Evolutionary conservation across 192 early-diverging fungal species (phyloP), one percentile per base, ranked within the genome.

Genomic region (Geranomyces variabilis): DNA sequence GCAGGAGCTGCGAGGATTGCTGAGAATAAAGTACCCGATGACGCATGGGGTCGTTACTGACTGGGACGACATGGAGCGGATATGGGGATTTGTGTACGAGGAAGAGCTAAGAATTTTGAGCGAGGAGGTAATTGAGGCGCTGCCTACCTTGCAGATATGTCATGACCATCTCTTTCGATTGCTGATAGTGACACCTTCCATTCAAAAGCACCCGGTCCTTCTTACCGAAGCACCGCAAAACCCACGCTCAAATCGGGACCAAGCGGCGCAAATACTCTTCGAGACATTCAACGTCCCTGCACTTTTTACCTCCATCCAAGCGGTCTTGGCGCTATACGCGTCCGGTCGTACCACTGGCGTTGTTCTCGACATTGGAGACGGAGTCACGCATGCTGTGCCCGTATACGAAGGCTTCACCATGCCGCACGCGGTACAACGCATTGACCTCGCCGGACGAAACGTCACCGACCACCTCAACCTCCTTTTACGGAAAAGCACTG

Each of bases 251-350:
- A 96, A 99, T 80, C 88, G 97, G 62, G 97, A 99, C 69, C 84
- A 88, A 56, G 94, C 93, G 5, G 95, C 94, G 24, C 94, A 97
- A 75, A 93, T 98, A 67, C 94, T 99, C 77, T 99, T 99, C 72
- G 97, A 99, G 73, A 99, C 96, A 0, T 99, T 99, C 81, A 99
- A 99, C 56, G 94, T 96, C 14, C 97, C 97, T 3, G 96, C 97
- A 26, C 86, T 99, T 46, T 98, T 94, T 81, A 90, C 94, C 43
- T 96, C 94, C 49, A 93, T 99, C 68, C 97, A 99, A 81, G 97
- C 97, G 31, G 95, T 99, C 2, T 87, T 99, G 48, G 93, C 94
- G 71, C 88, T 99, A 83, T 94, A 99, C 72, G 93, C 95, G 9
- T 98, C 95, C 43, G 97, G 97, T 55, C 86, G 96, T 74, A 99